Evolutionary conservation across 176 grass and related monocot genomes (phyloP), one percentile per base, ranked within the genome.

Genomic region (Carex kokanica): DNA sequence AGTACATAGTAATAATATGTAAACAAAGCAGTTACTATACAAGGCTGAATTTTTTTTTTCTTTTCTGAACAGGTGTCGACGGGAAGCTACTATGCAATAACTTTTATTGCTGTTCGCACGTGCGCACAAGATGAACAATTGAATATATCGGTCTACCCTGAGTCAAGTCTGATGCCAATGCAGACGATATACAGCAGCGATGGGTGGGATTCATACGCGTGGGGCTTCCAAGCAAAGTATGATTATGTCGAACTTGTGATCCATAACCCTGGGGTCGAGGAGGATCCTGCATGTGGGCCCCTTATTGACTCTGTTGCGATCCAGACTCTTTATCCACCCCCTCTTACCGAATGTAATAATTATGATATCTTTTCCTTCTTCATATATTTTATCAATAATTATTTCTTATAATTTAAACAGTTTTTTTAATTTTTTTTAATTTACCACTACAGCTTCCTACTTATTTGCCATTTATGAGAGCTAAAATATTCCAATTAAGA

Each of bases 141-240:
- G 49, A 98, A 94, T 84, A 73, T 98, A 8, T 94, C 95, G 2
- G 92, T 89, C 8, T 89, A 81, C 45, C 90, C 88, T 18, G 92
- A 98, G 84, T 92, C 77, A 41, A 87, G 88, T 3, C 52, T 92
- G 16, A 64, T 97, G 12, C 88, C 92, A 12, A 89, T 94, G 58
- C 92, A 98, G 90, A 98, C 92, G 29, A 74, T 91, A 56, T 98
- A 92, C 87, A 86, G 88, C 85, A 90, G 92, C 84, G 88, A 16
- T 63, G 95, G 95, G 2, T 98, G 92, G 95, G 95, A 92, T 81
- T 94, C 88, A 45, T 94, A 98, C 79, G 81, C 90, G 13, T 94
- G 95, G 95, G 92, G 87, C 0, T 98, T 98, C 90, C 85, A 85
- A 77, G 92, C 92, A 21, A 85, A 89, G 83, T 20, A 87, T 14